Conservation (phyloP, 345 rosid species). For the Mangifera indica region DNA sequence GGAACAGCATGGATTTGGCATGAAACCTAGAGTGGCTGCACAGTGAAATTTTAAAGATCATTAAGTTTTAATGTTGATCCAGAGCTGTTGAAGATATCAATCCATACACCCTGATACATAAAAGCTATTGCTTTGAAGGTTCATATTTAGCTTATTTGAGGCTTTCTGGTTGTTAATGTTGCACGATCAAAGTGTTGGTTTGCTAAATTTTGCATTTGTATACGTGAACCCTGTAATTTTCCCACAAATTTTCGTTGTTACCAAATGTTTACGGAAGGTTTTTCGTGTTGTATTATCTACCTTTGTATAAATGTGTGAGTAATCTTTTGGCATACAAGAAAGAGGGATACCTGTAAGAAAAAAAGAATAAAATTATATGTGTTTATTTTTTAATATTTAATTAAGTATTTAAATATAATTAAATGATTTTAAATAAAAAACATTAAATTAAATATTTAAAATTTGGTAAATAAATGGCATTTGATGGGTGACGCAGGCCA, state of each 20-base stretch:
- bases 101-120: neutral
- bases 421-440: too few relatives aligned
- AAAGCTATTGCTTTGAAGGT: slow-evolving; percentile 4
- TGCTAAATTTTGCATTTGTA: neutral
- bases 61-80: neutral
- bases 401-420: too few relatives aligned
- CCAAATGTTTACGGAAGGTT: neutral
- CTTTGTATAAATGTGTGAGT: too few relatives aligned
- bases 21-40: slow-evolving; percentile 57
- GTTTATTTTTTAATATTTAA: too few relatives aligned
- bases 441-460: too few relatives aligned
- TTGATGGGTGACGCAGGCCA: too few relatives aligned
- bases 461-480: too few relatives aligned
- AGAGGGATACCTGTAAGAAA: too few relatives aligned
- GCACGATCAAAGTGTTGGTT: neutral
- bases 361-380: too few relatives aligned
- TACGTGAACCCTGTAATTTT: neutral
- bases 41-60: slow-evolving; percentile 16
- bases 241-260: neutral
- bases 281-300: too few relatives aligned
- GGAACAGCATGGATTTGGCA: slow-evolving; percentile 87
- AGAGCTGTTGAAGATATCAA: neutral
- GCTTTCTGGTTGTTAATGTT: neutral
- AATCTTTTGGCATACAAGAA: too few relatives aligned
- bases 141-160: neutral